Evolutionary conservation across 2,329 filamentous ascomycete genomes (phyloP), one percentile per base, ranked within the genome.

Genomic region (Lachnellula willkommii): DNA sequence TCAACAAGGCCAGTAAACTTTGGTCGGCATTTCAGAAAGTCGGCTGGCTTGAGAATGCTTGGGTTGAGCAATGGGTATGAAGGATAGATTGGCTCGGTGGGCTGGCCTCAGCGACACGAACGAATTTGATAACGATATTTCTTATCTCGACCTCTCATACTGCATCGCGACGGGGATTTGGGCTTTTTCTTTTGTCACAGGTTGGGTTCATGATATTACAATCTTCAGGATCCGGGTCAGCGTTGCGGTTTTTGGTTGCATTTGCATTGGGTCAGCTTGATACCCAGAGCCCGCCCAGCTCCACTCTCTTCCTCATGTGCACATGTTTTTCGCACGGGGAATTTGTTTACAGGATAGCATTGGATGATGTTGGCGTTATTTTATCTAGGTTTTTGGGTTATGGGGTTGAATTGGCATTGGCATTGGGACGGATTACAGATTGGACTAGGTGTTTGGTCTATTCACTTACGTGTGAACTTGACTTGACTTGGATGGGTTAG

Each of bases 1-100:
- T 97, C 70, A 96, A 96, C 78, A 97, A 96, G 77, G 90, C 92
- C 3, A 95, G 90, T 63, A 93, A 93, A 72, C 78, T 97, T 47
- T 96, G 90, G 89, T 85, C 85, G 39, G 90, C 90, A 5, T 97
- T 90, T 69, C 89, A 96, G 50, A 87, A 85, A 65, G 89, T 94
- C 39, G 88, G 88, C 64, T 95, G 91, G 90, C 84, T 96, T 11
- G 55, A 68, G 26, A 48, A 57, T 11, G 50, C 58, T n/a, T 65
- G 63, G 61, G 61, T 69, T 39, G 36, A 53, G 52, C 56, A 64
- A 39, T 62, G 61, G 46, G 45, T 61, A 28, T 65, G 40, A 50
- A 53, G 20, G 45, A 52, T 39, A 24, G n/a, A 52, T 35, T 48
- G 36, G 40, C 53, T 56, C 50, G 36, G 47, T 42, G 15, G 51